These are phyloP conservation scores for Tricholoma furcatifolium DNA, from an alignment of 768 basidiomycete genomes.

Conservation along the genomic window DNA sequence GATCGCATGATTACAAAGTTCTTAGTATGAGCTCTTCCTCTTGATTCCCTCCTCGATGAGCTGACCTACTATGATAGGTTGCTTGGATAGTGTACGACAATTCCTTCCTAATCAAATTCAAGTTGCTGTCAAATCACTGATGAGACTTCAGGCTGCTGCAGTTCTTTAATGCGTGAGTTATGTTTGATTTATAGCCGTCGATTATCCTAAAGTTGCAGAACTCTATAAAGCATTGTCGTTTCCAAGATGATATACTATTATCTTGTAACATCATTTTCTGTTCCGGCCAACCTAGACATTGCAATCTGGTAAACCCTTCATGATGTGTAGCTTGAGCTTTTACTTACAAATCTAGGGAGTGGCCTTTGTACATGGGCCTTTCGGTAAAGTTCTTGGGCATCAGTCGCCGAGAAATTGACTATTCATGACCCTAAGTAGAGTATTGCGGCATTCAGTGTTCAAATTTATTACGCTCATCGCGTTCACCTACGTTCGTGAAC, in stretches of 20 bases:
- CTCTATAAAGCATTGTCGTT: background rate
- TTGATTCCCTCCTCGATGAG: background rate
- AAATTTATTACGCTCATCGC: background rate
- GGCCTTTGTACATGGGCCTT: conserved; percentile 2
- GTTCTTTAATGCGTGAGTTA: conserved; percentile 2
- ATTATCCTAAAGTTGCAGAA: background rate
- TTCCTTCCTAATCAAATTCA: background rate
- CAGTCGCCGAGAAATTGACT: background rate
- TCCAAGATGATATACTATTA: conserved; percentile 8
- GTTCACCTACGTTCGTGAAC: background rate
- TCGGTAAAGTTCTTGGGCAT: background rate
- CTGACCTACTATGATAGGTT: background rate
- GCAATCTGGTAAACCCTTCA: background rate
- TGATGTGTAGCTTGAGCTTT: background rate
- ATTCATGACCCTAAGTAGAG: background rate
- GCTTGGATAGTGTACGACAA: background rate
- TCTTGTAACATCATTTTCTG: background rate
- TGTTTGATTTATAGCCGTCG: background rate
- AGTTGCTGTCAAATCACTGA: background rate
- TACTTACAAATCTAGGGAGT: background rate
- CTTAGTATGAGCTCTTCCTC: background rate
- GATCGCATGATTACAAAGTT: background rate
- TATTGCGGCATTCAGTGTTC: background rate
- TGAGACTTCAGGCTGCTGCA: background rate
- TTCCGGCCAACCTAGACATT: background rate